A percentile compares a stretch with the other conserved stretches of the same genome.
phyloP scores from a whole-genome alignment of 192 early-diverging fungal species.

The Umbelopsis sp. region DNA sequence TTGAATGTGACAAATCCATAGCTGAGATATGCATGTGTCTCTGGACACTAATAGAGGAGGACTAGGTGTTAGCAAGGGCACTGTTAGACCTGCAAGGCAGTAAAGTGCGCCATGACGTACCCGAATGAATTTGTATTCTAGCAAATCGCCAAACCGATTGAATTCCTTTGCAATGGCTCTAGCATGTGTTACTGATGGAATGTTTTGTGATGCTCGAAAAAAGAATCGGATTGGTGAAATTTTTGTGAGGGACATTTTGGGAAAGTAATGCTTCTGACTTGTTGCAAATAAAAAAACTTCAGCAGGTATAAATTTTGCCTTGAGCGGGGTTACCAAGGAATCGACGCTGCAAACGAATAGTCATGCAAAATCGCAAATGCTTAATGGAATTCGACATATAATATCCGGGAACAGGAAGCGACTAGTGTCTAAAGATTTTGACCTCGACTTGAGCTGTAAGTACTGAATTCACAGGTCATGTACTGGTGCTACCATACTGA shows the following conservation, averaged over 20 bases:
- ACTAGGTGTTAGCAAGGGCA: not conserved
- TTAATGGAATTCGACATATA: conserved; percentile 19
- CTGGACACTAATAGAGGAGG: conserved; percentile 23
- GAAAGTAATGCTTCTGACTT: not conserved
- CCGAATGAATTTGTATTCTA: conserved; percentile 38
- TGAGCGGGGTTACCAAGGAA: not conserved
- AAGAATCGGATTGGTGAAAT: conserved; percentile 17
- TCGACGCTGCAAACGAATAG: not conserved
- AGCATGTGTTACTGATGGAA: conserved; percentile 20
- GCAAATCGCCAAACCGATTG: conserved; percentile 27
- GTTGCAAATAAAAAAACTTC: not conserved
- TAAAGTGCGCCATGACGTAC: conserved; percentile 1
- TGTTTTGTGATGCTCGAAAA: conserved; percentile 12
- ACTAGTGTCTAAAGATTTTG: conserved; percentile 38
- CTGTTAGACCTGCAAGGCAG: not conserved
- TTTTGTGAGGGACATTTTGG: not conserved
- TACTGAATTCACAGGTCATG: not conserved
- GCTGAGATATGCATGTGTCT: conserved; percentile 24
- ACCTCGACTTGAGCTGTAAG: conserved; percentile 50
- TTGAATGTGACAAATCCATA: conserved; percentile 37
- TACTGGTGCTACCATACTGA: too few species aligned
- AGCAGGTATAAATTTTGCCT: not conserved
- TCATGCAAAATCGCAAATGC: conserved; percentile 16
- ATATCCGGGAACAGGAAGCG: conserved; percentile 38
- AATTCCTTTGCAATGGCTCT: conserved; percentile 29